Conservation (phyloP, 2,329 filamentous ascomycete genomes). For the Colletotrichum sp. region DNA sequence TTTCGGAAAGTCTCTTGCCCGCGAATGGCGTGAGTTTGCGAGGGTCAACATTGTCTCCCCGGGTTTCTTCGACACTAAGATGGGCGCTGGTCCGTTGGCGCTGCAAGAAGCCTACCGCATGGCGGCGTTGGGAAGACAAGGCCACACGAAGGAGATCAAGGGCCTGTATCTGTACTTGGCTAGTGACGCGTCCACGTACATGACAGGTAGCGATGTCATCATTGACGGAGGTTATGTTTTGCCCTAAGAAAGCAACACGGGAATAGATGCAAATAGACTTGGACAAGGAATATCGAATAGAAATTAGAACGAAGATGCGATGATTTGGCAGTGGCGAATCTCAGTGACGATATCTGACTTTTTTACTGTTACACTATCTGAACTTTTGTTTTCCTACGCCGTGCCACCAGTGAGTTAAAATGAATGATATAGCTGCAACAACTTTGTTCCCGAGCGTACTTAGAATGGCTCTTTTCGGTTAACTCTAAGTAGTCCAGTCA, state of each 20-base stretch:
- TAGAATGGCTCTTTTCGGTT: no score
- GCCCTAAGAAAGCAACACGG: background rate
- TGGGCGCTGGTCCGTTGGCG: constrained; percentile 49
- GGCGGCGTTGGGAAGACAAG: constrained; percentile 59
- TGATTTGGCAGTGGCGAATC: background rate
- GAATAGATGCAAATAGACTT: background rate
- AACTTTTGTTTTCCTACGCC: no score
- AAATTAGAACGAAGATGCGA: background rate
- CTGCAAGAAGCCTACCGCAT: constrained; percentile 54
- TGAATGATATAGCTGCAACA: no score
- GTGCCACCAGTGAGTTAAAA: no score
- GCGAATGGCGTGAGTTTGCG: constrained; percentile 63
- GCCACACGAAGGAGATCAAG: constrained; percentile 70
- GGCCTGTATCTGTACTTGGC: constrained; percentile 59
- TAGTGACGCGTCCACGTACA: constrained; percentile 56
- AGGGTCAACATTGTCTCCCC: constrained; percentile 61
- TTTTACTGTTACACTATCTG: no score
- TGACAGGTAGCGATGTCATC: constrained; percentile 53
- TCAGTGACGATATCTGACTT: no score
- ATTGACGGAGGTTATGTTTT: constrained; percentile 45
- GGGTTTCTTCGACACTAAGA: constrained; percentile 61
- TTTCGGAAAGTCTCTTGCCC: constrained; percentile 58
- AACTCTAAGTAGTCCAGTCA: background rate
- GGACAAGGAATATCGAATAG: background rate
- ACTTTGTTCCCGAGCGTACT: no score